phyloP scores from a whole-genome alignment of 2,329 filamentous ascomycete genomes.

The Cordyceps farinosa region DNA sequence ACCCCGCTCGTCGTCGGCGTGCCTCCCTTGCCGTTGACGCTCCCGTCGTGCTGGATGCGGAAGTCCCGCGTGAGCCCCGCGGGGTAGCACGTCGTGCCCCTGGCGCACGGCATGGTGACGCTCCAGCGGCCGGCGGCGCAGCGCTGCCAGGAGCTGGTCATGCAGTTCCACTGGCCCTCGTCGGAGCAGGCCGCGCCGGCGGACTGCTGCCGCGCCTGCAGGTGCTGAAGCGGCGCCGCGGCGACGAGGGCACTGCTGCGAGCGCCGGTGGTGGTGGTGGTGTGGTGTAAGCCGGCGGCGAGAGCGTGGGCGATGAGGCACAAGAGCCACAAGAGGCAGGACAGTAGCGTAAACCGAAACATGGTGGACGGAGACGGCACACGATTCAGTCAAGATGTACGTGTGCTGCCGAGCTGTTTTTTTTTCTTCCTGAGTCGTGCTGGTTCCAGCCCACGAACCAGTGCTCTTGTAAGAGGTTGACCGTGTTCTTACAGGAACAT shows the following conservation, averaged over 20 bases:
- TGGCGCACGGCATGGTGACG: slow-evolving; percentile 39
- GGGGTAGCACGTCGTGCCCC: slow-evolving; percentile 45
- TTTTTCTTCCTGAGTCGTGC: neutral
- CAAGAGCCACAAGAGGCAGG: slow-evolving; percentile 7
- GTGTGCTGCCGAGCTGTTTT: neutral
- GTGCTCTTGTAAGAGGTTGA: neutral
- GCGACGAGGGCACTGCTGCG: neutral
- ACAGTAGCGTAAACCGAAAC: neutral
- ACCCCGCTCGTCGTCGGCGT: slow-evolving; percentile 7
- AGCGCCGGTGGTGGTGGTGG: neutral
- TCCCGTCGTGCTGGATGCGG: slow-evolving; percentile 32
- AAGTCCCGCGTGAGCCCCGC: slow-evolving; percentile 41
- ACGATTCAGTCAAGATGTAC: too few relatives aligned
- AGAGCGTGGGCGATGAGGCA: neutral
- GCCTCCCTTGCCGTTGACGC: neutral
- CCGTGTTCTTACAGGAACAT: neutral
- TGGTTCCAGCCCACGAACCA: neutral
- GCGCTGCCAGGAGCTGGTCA: slow-evolving; percentile 46
- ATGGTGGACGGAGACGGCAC: neutral
- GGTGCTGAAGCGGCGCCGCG: neutral
- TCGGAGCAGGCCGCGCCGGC: slow-evolving; percentile 39
- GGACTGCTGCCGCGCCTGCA: slow-evolving; percentile 20
- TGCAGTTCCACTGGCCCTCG: slow-evolving; percentile 55
- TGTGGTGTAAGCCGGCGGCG: neutral
- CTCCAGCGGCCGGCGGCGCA: slow-evolving; percentile 49